A percentile compares a stretch with the other conserved stretches of the same genome.
These are phyloP conservation scores for Trichoderma gamsii DNA, from an alignment of 495 filamentous ascomycete species.

Conservation along the genomic window DNA sequence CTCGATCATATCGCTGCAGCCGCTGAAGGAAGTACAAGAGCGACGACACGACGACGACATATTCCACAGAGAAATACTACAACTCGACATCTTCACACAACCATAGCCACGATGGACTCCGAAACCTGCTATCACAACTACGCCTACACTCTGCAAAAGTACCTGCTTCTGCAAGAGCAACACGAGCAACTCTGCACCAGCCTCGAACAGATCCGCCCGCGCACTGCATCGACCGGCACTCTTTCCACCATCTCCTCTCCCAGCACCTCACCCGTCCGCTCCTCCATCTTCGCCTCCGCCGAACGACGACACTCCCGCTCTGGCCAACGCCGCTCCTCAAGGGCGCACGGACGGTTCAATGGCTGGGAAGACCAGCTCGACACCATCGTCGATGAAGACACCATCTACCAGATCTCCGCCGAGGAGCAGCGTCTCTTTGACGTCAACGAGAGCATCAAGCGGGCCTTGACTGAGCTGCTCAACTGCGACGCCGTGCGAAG, in stretches of 20 bases:
- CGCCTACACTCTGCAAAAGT: slow-evolving; percentile 49
- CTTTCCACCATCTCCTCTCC: slow-evolving; percentile 31
- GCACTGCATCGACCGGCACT: slow-evolving; percentile 19
- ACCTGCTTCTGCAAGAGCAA: slow-evolving; percentile 49
- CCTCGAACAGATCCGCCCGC: slow-evolving; percentile 40
- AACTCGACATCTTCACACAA: neutral
- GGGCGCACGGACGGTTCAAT: neutral
- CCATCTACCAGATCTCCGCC: slow-evolving; percentile 38
- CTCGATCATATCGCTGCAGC: slow-evolving; percentile 14
- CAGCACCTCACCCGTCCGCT: slow-evolving; percentile 31
- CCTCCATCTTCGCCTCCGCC: slow-evolving; percentile 14
- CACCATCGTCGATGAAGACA: slow-evolving; percentile 33
- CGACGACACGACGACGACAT: neutral
- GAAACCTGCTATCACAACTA: slow-evolving; percentile 29
- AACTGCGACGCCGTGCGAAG: slow-evolving; percentile 53
- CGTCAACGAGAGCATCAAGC: slow-evolving; percentile 60
- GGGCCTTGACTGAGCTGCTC: slow-evolving; percentile 57
- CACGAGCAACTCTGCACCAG: slow-evolving; percentile 48
- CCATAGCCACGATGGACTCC: neutral
- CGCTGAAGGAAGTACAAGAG: neutral
- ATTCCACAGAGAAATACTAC: neutral
- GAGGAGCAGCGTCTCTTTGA: slow-evolving; percentile 50
- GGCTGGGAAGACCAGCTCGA: slow-evolving; percentile 24
- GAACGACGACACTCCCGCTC: slow-evolving; percentile 13
- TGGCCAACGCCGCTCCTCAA: neutral